phyloP scores from a whole-genome alignment of 306 rosid species.

The Quercus wislizeni region DNA sequence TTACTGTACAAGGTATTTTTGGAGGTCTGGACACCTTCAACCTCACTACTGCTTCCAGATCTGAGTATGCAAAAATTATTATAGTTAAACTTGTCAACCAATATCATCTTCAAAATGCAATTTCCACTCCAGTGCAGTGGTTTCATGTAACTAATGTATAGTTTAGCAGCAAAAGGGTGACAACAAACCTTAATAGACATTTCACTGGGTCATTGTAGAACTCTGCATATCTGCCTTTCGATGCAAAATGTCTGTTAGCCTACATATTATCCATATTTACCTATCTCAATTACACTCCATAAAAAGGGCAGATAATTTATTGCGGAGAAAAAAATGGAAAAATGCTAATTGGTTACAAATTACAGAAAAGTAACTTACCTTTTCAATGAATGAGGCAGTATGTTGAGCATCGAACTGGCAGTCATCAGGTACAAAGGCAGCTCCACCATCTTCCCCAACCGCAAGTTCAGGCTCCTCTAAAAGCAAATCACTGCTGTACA shows the following conservation, averaged over 20 bases:
- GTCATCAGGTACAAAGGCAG: conserved; percentile 85
- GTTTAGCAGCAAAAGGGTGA: conserved; percentile 9
- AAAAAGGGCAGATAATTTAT: conserved; percentile 1
- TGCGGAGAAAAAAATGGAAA: neutral
- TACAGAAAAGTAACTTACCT: conserved; percentile 37
- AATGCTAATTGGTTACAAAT: neutral
- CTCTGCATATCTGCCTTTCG: conserved; percentile 72
- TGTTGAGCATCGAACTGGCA: conserved; percentile 80
- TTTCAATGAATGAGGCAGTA: conserved; percentile 52
- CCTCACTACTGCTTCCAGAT: conserved; percentile 50
- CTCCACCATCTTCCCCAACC: conserved; percentile 56
- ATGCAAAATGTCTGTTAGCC: conserved; percentile 60
- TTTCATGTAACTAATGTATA: neutral
- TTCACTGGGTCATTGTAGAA: conserved; percentile 77
- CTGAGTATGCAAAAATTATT: conserved; percentile 35
- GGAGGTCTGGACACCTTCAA: conserved; percentile 60
- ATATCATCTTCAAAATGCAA: neutral
- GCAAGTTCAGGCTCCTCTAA: conserved; percentile 65
- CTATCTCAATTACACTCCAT: conserved; percentile 1
- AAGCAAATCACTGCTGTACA: conserved; percentile 57
- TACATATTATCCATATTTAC: conserved; percentile 27
- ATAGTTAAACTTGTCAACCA: conserved; percentile 12
- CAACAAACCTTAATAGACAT: conserved; percentile 60
- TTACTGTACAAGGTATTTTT: conserved; percentile 56
- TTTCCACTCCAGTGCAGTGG: neutral